A percentile compares a stretch with the other conserved stretches of the same genome.
Evolutionary conservation across 345 rosid species (phyloP).

Genomic region (sweet orange (Citrus sinensis)): DVS_A1.0 CM039169.1:32110501-32111000

Average conservation of each 20-base stretch:
- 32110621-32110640: not conserved
- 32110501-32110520: slow-evolving; percentile 77
- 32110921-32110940: slow-evolving; percentile 81
- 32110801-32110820: not conserved
- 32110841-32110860: slow-evolving; percentile 98
- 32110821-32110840: not conserved
- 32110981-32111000: not conserved
- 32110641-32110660: slow-evolving; percentile 84
- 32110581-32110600: not conserved
- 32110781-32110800: not conserved
- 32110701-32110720: slow-evolving; percentile 61
- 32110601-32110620: not conserved
- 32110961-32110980: slow-evolving; percentile 48
- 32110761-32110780: not conserved
- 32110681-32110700: slow-evolving; percentile 59
- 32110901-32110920: slow-evolving; percentile 80
- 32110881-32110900: slow-evolving; percentile 68
- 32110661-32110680: slow-evolving; percentile 84
- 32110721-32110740: slow-evolving; percentile 50
- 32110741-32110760: slow-evolving; percentile 46
- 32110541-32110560: slow-evolving; percentile 49
- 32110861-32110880: slow-evolving; percentile 77
- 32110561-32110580: slow-evolving; percentile 1
- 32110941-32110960: slow-evolving; percentile 73
- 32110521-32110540: slow-evolving; percentile 68